Percentiles rank a stretch among this genome's conserved stretches.
Conservation (phyloP, 2,329 filamentous ascomycete species). For the Saccharata proteae region DNA sequence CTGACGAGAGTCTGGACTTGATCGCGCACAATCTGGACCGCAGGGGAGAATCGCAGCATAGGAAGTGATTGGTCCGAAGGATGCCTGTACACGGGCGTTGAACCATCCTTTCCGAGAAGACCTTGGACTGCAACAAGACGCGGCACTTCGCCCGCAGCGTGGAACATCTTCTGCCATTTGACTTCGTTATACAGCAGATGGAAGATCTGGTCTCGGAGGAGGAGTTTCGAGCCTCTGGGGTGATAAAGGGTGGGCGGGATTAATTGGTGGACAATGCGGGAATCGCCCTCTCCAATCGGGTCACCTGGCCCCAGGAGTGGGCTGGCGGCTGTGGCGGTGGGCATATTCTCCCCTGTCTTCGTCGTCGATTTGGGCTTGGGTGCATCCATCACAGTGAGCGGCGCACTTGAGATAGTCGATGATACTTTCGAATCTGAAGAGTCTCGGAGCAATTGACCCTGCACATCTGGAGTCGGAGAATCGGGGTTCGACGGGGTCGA, state of each 20-base stretch:
- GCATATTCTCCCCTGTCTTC: no score
- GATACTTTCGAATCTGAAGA: no score
- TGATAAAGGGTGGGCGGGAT: slow-evolving; percentile 36
- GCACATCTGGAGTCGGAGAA: no score
- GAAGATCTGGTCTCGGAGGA: slow-evolving; percentile 51
- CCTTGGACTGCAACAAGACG: slow-evolving; percentile 86
- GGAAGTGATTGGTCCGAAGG: slow-evolving; percentile 80
- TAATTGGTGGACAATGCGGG: slow-evolving; percentile 57
- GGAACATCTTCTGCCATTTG: slow-evolving; percentile 82
- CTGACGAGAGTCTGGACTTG: slow-evolving; percentile 61
- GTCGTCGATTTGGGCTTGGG: no score
- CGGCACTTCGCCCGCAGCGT: slow-evolving; percentile 83
- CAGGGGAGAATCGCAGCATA: slow-evolving; percentile 61
- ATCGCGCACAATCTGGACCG: slow-evolving; percentile 55
- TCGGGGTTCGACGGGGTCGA: no score
- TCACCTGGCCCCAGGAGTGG: slow-evolving; percentile 36
- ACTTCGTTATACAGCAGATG: slow-evolving; percentile 61
- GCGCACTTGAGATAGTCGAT: no score
- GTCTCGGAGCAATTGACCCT: no score
- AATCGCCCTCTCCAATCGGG: slow-evolving; percentile 68
- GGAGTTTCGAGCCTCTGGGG: slow-evolving; percentile 17
- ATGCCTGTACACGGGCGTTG: slow-evolving; percentile 85
- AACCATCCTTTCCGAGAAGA: slow-evolving; percentile 52
- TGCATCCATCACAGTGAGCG: no score
- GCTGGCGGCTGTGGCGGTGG: no score